Evolutionary conservation across 176 grass and related monocot species (phyloP), one percentile per base, ranked within the genome.

Genomic region (Miscanthus lutarioriparius): DNA sequence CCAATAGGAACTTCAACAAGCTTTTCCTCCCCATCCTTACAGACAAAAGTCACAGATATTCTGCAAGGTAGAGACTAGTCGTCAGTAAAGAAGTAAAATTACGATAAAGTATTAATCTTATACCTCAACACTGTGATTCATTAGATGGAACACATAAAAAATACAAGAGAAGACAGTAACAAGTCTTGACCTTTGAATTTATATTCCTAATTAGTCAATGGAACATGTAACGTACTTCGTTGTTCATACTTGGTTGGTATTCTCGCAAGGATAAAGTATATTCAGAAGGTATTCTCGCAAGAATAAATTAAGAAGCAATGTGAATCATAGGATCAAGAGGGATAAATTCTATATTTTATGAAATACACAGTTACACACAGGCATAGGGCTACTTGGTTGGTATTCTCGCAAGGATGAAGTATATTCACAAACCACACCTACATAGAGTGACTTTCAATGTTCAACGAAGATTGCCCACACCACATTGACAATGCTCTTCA

Each of bases 1-100:
- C 96, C 93, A 84, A 98, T 77, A 76, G 89, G 93, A 92, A 95
- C 96, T 78, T 92, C 83, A 69, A 98, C 86, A 80, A 90, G 45
- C 51, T 88, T 93, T 82, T 95, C 91, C 77, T 92, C 81, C 1
- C 96, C 96, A 81, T 95, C 86, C 66, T 95, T 92, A 67, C 92
- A 89, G 56, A 98, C 78, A 87, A 98, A 94, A 43, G 91, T 91
- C 47, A 95, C 96, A 84, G 91, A 94, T 90, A 98, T 98, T 79
- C 96, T 95, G 80, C 78, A 86, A 82, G 64, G 71, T 44, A 71
- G 16, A 81, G 30, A 48, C 25, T 37, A 51, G 10, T 76, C 30
- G 33, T 70, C 62, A 30, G 27, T 33, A 76, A 25, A 12, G 26
- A 80, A 77, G 48, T 70, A 30, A 22, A 16, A 82, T 47, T 82